Percentiles rank a stretch among this genome's conserved stretches.
phyloP scores from a whole-genome alignment of 2,329 filamentous ascomycete genomes.

The Raffaelea arxii region DNA sequence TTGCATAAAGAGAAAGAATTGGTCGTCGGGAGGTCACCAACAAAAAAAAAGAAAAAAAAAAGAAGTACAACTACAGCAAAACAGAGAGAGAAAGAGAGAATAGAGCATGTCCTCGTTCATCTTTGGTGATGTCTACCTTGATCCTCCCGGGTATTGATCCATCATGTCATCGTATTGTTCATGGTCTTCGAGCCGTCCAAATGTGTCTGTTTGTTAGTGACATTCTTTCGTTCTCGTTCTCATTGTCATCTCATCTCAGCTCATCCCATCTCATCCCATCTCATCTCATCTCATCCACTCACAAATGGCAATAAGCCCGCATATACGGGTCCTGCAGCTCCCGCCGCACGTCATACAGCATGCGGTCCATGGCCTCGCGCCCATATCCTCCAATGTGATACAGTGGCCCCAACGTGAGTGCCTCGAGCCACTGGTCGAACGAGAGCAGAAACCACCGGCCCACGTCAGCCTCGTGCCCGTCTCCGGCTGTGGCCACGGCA shows the following conservation, averaged over 20 bases:
- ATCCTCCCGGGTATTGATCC: no score
- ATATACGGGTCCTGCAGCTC: slow-evolving; percentile 50
- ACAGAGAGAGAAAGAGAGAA: background rate
- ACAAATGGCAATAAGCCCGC: slow-evolving; percentile 70
- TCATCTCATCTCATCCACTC: slow-evolving; percentile 28
- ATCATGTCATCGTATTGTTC: slow-evolving; percentile 2
- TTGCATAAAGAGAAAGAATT: slow-evolving; percentile 9
- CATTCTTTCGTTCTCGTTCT: background rate
- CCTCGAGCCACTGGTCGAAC: slow-evolving; percentile 62
- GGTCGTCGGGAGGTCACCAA: background rate
- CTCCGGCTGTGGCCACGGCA: background rate
- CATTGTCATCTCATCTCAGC: background rate
- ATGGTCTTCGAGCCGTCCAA: slow-evolving; percentile 22
- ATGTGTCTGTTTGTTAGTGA: slow-evolving; percentile 18
- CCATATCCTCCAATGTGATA: slow-evolving; percentile 54
- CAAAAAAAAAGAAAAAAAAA: background rate
- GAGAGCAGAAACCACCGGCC: slow-evolving; percentile 79
- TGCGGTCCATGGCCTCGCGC: slow-evolving; percentile 48
- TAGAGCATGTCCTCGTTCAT: background rate
- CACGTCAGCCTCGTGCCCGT: slow-evolving; percentile 39
- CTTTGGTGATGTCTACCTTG: background rate
- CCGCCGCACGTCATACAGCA: slow-evolving; percentile 53
- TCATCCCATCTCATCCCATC: background rate
- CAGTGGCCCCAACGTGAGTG: slow-evolving; percentile 64
- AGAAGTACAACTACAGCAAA: no score